phyloP scores from a whole-genome alignment of 116 monocot species.

The Trichopus zeylanicus region DNA sequence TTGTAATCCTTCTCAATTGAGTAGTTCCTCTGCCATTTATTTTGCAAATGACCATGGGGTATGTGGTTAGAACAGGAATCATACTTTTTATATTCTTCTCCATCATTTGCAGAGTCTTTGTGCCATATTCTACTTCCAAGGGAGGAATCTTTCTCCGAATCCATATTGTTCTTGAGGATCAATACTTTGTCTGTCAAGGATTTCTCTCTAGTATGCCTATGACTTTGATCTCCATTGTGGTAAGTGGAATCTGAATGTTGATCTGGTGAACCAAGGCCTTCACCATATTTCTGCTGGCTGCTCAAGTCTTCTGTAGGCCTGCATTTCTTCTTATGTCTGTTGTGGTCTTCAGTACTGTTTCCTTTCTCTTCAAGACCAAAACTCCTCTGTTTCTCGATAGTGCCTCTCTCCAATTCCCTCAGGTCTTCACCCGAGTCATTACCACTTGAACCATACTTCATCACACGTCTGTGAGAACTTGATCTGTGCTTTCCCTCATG shows the following conservation, averaged over 20 bases:
- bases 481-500: slow-evolving; percentile 10
- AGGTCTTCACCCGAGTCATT: background rate
- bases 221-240: background rate
- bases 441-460: background rate
- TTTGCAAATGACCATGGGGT: too few species aligned
- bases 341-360: background rate
- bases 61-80: background rate
- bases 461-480: background rate
- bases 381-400: background rate
- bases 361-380: slow-evolving; percentile 1
- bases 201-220: slow-evolving; percentile 9
- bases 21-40: too few species aligned
- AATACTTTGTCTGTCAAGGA: slow-evolving; percentile 3
- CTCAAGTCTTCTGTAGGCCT: slow-evolving; percentile 1
- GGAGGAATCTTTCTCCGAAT: slow-evolving; percentile 16
- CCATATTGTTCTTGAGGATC: slow-evolving; percentile 11
- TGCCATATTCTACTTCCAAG: background rate
- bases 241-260: slow-evolving; percentile 1
- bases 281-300: background rate
- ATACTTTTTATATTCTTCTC: slow-evolving; percentile 5
- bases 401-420: slow-evolving; percentile 2
- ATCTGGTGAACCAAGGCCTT: slow-evolving; percentile 3
- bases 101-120: background rate
- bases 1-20: too few species aligned
- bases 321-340: slow-evolving; percentile 11